These are phyloP conservation scores for Lachancea quebecensis DNA, from an alignment of 805 yeast species.

Conservation along the genomic window DNA sequence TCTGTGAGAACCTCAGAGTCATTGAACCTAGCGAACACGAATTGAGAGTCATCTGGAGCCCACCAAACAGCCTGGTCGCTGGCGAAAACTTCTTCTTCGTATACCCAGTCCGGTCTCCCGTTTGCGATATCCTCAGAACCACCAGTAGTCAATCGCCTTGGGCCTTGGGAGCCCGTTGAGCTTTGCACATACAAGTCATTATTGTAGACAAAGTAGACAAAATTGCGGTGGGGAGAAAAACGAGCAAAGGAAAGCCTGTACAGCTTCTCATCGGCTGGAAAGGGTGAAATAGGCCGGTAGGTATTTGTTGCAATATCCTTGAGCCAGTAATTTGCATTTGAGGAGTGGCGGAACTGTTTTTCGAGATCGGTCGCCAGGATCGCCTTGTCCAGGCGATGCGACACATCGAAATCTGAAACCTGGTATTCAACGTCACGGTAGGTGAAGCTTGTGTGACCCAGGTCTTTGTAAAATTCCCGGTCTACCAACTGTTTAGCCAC, in stretches of 20 bases:
- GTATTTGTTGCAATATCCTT: slow-evolving; percentile 39
- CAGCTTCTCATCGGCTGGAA: slow-evolving; percentile 18
- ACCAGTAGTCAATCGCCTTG: slow-evolving; percentile 33
- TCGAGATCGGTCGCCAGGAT: slow-evolving; percentile 47
- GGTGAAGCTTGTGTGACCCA: slow-evolving; percentile 32
- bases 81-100: slow-evolving; percentile 70
- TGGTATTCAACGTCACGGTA: slow-evolving; percentile 36
- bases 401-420: slow-evolving; percentile 40
- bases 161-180: slow-evolving; percentile 14
- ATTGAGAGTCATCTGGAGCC: slow-evolving; percentile 53
- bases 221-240: slow-evolving; percentile 57
- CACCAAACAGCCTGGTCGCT: slow-evolving; percentile 63
- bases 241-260: slow-evolving; percentile 37
- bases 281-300: slow-evolving; percentile 29
- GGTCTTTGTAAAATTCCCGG: slow-evolving; percentile 11
- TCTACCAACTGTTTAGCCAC: slow-evolving; percentile 32
- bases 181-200: slow-evolving; percentile 49
- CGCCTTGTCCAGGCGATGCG: slow-evolving; percentile 41
- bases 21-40: slow-evolving; percentile 50
- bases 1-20: slow-evolving; percentile 53
- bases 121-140: slow-evolving; percentile 49
- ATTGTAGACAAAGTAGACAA: slow-evolving; percentile 48
- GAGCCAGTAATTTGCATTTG: slow-evolving; percentile 54
- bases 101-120: slow-evolving; percentile 79
- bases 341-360: slow-evolving; percentile 64